Evolutionary conservation across 2,329 filamentous ascomycete genomes (phyloP).

Genomic region (Colletotrichum cordylinicola): DNA sequence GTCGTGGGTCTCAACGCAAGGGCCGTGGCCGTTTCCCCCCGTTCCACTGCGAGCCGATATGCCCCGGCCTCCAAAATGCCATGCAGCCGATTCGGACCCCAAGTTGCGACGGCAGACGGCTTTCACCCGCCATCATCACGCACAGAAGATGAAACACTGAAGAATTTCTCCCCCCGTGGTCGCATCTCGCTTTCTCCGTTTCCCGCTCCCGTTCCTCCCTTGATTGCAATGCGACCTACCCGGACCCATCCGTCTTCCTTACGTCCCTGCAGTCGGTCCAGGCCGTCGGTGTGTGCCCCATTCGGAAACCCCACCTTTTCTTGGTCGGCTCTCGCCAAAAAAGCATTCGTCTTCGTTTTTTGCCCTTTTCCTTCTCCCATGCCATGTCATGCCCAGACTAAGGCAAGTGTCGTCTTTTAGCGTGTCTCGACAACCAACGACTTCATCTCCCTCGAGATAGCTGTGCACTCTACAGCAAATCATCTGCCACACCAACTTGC

Average conservation of each 20-base stretch:
- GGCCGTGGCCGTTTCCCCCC: neutral
- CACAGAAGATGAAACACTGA: slow-evolving; percentile 19
- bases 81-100: slow-evolving; percentile 10
- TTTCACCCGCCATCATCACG: neutral
- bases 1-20: slow-evolving; percentile 6
- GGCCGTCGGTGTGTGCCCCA: slow-evolving; percentile 17
- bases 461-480: neutral
- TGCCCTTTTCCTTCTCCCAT: neutral
- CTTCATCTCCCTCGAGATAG: neutral
- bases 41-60: slow-evolving; percentile 8
- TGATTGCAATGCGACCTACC: neutral
- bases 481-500: neutral
- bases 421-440: neutral
- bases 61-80: neutral
- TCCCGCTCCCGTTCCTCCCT: slow-evolving; percentile 2
- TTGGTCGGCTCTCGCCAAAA: neutral
- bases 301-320: neutral
- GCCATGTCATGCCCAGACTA: neutral
- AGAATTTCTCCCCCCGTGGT: slow-evolving; percentile 9
- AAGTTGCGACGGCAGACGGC: neutral
- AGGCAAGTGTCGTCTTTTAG: neutral
- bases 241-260: neutral
- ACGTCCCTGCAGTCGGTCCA: slow-evolving; percentile 19
- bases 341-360: neutral
- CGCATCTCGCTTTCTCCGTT: slow-evolving; percentile 10